Percentiles rank a stretch among this genome's conserved stretches.
Evolutionary conservation across 768 basidiomycete genomes (phyloP).

Genomic region (Pisolithus marmoratus): DNA sequence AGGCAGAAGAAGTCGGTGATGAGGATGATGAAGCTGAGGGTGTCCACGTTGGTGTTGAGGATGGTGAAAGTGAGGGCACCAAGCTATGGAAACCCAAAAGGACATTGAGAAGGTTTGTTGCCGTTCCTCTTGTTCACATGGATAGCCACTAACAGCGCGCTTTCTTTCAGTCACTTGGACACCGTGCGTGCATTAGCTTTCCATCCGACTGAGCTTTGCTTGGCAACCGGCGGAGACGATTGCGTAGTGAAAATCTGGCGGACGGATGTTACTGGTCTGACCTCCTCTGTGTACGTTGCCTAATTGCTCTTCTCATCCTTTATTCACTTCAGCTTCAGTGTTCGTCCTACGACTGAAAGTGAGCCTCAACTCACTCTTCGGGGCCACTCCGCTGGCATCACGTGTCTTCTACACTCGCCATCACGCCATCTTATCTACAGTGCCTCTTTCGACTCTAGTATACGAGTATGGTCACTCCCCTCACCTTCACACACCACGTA

Average conservation of each 20-base stretch:
- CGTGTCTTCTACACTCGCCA: constrained; percentile 75
- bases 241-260: constrained; percentile 96
- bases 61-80: constrained; percentile 59
- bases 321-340: constrained; percentile 24
- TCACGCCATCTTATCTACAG: constrained; percentile 78
- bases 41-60: constrained; percentile 47
- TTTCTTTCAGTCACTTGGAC: constrained; percentile 72
- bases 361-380: constrained; percentile 92
- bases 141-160: constrained; percentile 3
- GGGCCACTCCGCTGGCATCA: constrained; percentile 89
- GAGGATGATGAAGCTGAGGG: constrained; percentile 63
- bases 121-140: constrained; percentile 3
- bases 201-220: constrained; percentile 76
- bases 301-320: constrained; percentile 4
- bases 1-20: constrained; percentile 63
- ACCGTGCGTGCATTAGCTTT: constrained; percentile 87
- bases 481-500: constrained; percentile 77
- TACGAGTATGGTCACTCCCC: constrained; percentile 87
- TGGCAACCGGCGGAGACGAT: constrained; percentile 95
- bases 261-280: constrained; percentile 68
- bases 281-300: constrained; percentile 67
- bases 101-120: constrained; percentile 81
- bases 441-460: constrained; percentile 88
- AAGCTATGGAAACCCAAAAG: constrained; percentile 84
- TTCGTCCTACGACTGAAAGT: constrained; percentile 73